phyloP scores from a whole-genome alignment of 2,329 filamentous ascomycete species.

The Stagonosporopsis vannaccii region DNA sequence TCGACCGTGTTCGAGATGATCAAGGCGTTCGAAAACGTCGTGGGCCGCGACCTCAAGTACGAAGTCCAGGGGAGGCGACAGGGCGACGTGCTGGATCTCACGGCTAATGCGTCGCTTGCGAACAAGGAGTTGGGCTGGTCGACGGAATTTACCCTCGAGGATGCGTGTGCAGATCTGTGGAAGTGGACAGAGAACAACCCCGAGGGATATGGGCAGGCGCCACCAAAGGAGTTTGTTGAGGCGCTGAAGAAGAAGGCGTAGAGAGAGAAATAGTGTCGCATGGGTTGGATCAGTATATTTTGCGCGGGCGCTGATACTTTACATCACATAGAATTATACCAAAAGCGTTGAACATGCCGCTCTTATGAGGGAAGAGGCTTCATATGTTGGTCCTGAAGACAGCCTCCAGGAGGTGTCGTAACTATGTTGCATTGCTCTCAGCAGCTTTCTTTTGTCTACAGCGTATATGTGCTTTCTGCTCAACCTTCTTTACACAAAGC shows the following conservation, averaged over 20 bases:
- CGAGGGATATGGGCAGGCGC: slow-evolving; percentile 88
- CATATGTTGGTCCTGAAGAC: background rate
- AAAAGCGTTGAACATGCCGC: slow-evolving; percentile 7
- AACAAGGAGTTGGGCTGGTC: slow-evolving; percentile 93
- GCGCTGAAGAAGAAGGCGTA: slow-evolving; percentile 47
- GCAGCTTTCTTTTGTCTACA: slow-evolving; percentile 1
- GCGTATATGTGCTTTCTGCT: background rate
- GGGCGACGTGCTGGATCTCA: slow-evolving; percentile 93
- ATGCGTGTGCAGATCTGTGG: slow-evolving; percentile 95
- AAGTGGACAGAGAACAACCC: slow-evolving; percentile 97
- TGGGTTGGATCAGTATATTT: background rate
- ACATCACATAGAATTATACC: slow-evolving; percentile 11
- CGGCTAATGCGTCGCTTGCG: slow-evolving; percentile 85
- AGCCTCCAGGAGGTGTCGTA: background rate
- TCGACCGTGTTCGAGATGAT: slow-evolving; percentile 98
- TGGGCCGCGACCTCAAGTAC: slow-evolving; percentile 86
- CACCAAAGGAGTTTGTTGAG: slow-evolving; percentile 82
- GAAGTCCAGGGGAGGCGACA: slow-evolving; percentile 81
- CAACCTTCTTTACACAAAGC: background rate
- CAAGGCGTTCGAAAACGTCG: slow-evolving; percentile 87
- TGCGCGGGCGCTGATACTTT: slow-evolving; percentile 10
- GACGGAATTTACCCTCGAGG: slow-evolving; percentile 86
- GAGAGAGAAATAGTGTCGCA: background rate
- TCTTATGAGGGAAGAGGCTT: no score
- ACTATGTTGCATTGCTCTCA: background rate